These are phyloP conservation scores for Lachnellula cervina DNA, from an alignment of 2,329 filamentous ascomycete species.

Conservation along the genomic window DNA sequence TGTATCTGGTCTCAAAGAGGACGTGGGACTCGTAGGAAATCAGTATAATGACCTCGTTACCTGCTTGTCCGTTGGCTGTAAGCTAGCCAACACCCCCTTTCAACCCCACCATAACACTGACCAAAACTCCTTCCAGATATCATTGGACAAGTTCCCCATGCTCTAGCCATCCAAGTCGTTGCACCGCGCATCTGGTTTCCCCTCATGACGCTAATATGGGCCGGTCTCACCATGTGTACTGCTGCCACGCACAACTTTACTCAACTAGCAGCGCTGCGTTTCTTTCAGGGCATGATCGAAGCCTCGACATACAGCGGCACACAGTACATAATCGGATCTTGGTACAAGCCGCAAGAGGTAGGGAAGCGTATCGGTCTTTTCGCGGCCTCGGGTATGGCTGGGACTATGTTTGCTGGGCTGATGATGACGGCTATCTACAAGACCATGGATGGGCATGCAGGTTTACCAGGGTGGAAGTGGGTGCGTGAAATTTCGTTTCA, in stretches of 20 bases:
- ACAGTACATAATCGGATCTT: slow-evolving; percentile 52
- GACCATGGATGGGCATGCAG: slow-evolving; percentile 40
- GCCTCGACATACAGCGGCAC: slow-evolving; percentile 51
- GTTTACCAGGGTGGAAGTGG: slow-evolving; percentile 51
- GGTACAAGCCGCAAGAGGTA: slow-evolving; percentile 53
- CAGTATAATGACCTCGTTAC: not conserved
- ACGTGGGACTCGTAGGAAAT: slow-evolving; percentile 35
- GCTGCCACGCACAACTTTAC: slow-evolving; percentile 46
- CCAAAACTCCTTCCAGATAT: not conserved
- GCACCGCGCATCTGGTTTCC: slow-evolving; percentile 57
- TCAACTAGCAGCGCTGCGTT: slow-evolving; percentile 55
- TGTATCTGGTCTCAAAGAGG: slow-evolving; percentile 41
- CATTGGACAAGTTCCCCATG: slow-evolving; percentile 7
- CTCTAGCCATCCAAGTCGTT: slow-evolving; percentile 43
- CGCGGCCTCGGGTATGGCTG: slow-evolving; percentile 31
- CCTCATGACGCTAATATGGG: slow-evolving; percentile 42
- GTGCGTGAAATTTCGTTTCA: not conserved
- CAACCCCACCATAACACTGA: not conserved
- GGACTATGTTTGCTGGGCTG: slow-evolving; percentile 43
- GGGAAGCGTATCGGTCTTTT: slow-evolving; percentile 56
- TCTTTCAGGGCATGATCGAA: slow-evolving; percentile 36
- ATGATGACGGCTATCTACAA: slow-evolving; percentile 48
- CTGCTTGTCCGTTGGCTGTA: not conserved
- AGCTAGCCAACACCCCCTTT: not conserved
- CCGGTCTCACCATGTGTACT: slow-evolving; percentile 56